Evolutionary conservation across 2,329 filamentous ascomycete genomes (phyloP), one percentile per base, ranked within the genome.

Genomic region (Aureobasidium leucospermi): DNA sequence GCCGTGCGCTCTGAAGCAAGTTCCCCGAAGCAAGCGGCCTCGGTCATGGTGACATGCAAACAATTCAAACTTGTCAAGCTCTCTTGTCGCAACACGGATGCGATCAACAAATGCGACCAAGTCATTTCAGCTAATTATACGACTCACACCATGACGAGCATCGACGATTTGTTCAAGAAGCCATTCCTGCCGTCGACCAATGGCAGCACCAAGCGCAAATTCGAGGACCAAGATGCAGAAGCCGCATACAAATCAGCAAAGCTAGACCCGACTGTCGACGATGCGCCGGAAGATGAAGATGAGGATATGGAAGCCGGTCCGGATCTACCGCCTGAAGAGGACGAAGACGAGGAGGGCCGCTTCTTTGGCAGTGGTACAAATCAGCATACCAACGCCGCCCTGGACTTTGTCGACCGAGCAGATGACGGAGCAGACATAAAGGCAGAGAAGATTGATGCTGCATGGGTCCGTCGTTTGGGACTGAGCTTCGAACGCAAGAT

Each of bases 331-430:
- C 62, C 60, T 7, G 62, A 63, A 11, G 78, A 78, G 81, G 77
- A 81, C 2, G 78, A 79, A 43, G 92, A 96, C 67, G 90, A 96
- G 57, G 94, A 96, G 64, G 94, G 93, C 1, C 86, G 94, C 10
- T 99, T 99, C 78, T 99, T 96, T 67, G 94, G 93, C 45, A 89
- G 91, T 58, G 94, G 94, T 36, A 87, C 99, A 67, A 90, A 87
- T 29, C 81, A 86, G 60, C 82, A 90, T 65, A 90, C 95, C 65
- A 86, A 85, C 2, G 84, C 91, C 66, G 89, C 94, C 19, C 81
- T 99, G 68, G 89, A 97, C 73, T 97, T 88, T 69, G 84, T 99
- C 63, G 90, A 96, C 63, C 78, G 82, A 60, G 80, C 84, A 65
- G 85, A 87, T 56, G 76, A 77, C 51, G 79, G 77, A 29, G 78